Percentiles rank a stretch among this genome's conserved stretches.
These are phyloP conservation scores for Harrya chromipes DNA, from an alignment of 768 basidiomycete genomes.

Conservation along the genomic window DNA sequence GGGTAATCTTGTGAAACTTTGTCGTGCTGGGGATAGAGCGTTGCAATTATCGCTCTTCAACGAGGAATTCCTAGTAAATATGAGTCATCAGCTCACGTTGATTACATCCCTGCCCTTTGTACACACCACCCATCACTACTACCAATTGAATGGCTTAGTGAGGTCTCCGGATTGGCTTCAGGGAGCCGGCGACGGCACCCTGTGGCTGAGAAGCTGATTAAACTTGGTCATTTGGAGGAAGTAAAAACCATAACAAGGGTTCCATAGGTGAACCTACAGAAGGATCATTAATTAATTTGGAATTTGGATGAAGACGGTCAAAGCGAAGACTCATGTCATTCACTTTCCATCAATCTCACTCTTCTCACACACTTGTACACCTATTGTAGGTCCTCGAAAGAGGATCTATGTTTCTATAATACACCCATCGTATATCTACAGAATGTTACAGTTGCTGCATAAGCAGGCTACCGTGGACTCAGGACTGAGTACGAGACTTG, in stretches of 20 bases:
- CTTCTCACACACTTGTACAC: conserved; percentile 8
- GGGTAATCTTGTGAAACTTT: conserved; percentile 79
- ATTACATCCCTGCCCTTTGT: conserved; percentile 91
- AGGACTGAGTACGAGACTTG: too few species aligned
- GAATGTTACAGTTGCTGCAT: too few species aligned
- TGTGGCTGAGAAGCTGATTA: conserved; percentile 60
- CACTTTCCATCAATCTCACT: background rate
- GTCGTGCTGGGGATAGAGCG: conserved; percentile 86
- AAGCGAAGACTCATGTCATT: too few species aligned
- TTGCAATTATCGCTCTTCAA: conserved; percentile 93
- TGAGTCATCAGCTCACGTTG: conserved; percentile 86
- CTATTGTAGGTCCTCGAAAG: conserved; percentile 3
- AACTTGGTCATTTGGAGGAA: conserved; percentile 85
- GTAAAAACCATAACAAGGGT: conserved; percentile 83
- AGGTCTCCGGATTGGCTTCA: conserved; percentile 78
- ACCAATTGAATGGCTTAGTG: conserved; percentile 91
- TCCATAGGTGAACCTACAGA: conserved; percentile 82
- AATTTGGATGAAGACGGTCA: conserved; percentile 6
- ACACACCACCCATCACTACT: conserved; percentile 89
- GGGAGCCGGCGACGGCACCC: conserved; percentile 51
- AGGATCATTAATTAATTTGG: conserved; percentile 68
- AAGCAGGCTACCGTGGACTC: too few species aligned
- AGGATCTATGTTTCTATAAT: conserved; percentile 3
- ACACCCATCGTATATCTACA: conserved; percentile 27
- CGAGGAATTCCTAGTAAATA: conserved; percentile 88